Evolutionary conservation across 306 rosid genomes (phyloP), one percentile per base, ranked within the genome.

Genomic region (Rosa multiflora): DNA sequence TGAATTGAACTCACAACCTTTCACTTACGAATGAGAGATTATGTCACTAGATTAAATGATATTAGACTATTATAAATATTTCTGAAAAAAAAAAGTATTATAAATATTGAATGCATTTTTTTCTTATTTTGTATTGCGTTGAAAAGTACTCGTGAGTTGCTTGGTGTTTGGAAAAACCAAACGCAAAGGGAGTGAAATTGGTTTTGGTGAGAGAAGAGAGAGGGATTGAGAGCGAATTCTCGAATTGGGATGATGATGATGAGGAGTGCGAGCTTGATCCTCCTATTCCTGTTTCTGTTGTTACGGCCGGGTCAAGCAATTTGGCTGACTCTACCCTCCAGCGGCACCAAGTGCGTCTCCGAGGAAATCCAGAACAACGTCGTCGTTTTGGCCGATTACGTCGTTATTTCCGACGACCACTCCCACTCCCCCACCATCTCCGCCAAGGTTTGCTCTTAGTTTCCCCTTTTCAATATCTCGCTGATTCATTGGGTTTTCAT

Each of bases 331-430:
- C n/a, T 95, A 29, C 97, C 98, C 1, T 0, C 82, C 10, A 15
- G 88, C 14, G 94, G 89, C 5, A 91, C 93, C 51, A 95, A 95
- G 83, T 95, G 99, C 82, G 99, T 95, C 78, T 90, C 97, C 51
- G 99, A 95, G 84, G 99, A 95, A 91, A 91, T 93, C 88, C 99
- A 92, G 72, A 87, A 73, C 72, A 90, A 95, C 90, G 93, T 95
- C 63, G 93, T 95, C 67, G 96, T 95, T 91, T 88, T 93, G 84
- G 97, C 90, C 18, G 99, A 95, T 21, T 95, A 93, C 77, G 79
- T 88, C 23, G 87, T 91, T 80, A 77, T 95, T 9, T 48, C 90
- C 48, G 86, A 82, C 2, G 91, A 90, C 82, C 89, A 81, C 49
- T 1, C 87, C 29, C 84, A 11, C 15, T 35, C 63, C 21, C 88